Percentiles rank a stretch among this genome's conserved stretches.
phyloP scores from a whole-genome alignment of 2,329 filamentous ascomycete species.

The Aspergillus calidoustus region DNA sequence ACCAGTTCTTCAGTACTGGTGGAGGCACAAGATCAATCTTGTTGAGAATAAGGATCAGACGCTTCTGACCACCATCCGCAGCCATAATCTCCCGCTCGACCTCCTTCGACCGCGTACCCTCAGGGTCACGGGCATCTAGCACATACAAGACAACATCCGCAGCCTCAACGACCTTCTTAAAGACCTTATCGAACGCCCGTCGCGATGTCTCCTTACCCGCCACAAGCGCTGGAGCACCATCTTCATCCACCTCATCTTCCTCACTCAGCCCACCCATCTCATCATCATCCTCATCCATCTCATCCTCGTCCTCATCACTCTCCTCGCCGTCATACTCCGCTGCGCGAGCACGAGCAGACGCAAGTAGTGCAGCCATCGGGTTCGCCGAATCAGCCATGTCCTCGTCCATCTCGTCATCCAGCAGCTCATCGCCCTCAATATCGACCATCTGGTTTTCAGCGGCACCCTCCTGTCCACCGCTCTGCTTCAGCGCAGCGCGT shows the following conservation, averaged over 20 bases:
- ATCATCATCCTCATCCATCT: constrained; percentile 57
- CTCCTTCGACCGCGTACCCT: constrained; percentile 86
- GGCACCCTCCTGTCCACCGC: constrained; percentile 40
- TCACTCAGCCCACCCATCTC: constrained; percentile 63
- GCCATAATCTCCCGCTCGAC: constrained; percentile 91
- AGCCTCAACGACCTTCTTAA: constrained; percentile 88
- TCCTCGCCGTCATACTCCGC: constrained; percentile 47
- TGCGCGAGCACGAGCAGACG: constrained; percentile 48
- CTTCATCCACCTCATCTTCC: constrained; percentile 59
- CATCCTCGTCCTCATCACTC: constrained; percentile 52
- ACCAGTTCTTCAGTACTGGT: constrained; percentile 80
- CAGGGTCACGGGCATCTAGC: constrained; percentile 87
- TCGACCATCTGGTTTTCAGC: constrained; percentile 39
- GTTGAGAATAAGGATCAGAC: constrained; percentile 89
- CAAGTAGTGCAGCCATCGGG: constrained; percentile 48
- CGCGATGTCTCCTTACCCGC: constrained; percentile 67
- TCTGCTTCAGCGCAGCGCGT: constrained; percentile 46
- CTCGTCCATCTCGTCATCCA: constrained; percentile 50
- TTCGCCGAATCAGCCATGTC: constrained; percentile 54
- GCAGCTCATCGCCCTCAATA: constrained; percentile 57
- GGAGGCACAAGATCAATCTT: constrained; percentile 92
- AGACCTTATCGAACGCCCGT: constrained; percentile 91
- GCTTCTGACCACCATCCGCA: constrained; percentile 80
- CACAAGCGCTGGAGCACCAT: constrained; percentile 55
- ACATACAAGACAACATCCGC: constrained; percentile 93